Conservation (phyloP, 768 basidiomycete species). For the Tephrocybe sp. region DNA sequence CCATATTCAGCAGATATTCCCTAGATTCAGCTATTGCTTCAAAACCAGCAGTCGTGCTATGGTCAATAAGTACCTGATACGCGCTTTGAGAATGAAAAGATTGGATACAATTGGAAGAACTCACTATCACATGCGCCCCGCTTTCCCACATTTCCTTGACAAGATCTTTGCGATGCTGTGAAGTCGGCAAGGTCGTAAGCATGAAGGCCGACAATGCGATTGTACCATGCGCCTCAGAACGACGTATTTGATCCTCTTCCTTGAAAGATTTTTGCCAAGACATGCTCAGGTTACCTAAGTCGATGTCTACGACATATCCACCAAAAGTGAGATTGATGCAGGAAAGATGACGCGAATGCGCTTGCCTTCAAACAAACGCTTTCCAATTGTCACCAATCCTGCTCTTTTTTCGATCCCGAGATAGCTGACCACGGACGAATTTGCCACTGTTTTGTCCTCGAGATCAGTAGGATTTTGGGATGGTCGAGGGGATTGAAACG, state of each 20-base stretch:
- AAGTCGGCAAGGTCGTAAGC: constrained; percentile 68
- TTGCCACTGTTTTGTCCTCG: constrained; percentile 38
- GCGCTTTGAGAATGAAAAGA: constrained; percentile 7
- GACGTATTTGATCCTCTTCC: constrained; percentile 41
- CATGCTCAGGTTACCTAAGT: constrained; percentile 42
- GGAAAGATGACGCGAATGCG: constrained; percentile 6
- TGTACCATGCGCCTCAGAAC: constrained; percentile 44
- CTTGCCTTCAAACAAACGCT: constrained; percentile 60
- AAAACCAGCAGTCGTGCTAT: constrained; percentile 76
- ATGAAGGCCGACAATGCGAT: constrained; percentile 86
- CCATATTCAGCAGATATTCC: constrained; percentile 65
- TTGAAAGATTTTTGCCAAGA: constrained; percentile 61
- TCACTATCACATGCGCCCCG: constrained; percentile 80
- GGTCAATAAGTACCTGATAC: constrained; percentile 82
- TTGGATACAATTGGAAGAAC: constrained; percentile 15
- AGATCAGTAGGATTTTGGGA: constrained; percentile 18
- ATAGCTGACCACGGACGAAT: constrained; percentile 61
- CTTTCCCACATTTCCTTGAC: constrained; percentile 91
- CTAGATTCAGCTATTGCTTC: constrained; percentile 76
- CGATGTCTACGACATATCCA: constrained; percentile 36
- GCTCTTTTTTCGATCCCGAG: constrained; percentile 77
- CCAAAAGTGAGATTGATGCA: background rate
- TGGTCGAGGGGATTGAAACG: constrained; percentile 50
- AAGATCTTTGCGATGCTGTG: constrained; percentile 60
- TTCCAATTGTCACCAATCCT: constrained; percentile 67